These are phyloP conservation scores for Phytopythium litorale DNA, from an alignment of 352 stramenopile species.

Conservation along the genomic window DNA sequence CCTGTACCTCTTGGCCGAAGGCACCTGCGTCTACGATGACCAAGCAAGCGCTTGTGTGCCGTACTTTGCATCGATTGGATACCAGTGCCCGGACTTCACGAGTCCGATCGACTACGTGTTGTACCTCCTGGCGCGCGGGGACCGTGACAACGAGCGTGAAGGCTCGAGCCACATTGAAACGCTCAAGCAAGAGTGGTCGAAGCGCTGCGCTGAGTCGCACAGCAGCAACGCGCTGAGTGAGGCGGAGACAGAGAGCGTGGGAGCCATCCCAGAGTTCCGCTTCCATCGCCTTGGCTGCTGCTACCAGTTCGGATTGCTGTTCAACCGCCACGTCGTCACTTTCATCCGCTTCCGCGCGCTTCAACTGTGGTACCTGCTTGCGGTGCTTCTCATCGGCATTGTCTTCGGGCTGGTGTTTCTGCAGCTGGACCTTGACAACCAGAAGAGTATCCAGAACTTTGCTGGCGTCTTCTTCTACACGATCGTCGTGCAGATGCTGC, in stretches of 20 bases:
- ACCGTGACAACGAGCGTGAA: slow-evolving; percentile 19
- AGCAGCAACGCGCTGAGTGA: neutral
- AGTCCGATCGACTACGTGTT: slow-evolving; percentile 70
- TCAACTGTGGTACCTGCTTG: slow-evolving; percentile 33
- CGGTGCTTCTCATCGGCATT: slow-evolving; percentile 42
- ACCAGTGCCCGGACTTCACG: slow-evolving; percentile 46
- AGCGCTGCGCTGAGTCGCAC: slow-evolving; percentile 13
- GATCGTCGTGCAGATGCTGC: slow-evolving; percentile 46
- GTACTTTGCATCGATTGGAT: slow-evolving; percentile 52
- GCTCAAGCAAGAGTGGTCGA: slow-evolving; percentile 26
- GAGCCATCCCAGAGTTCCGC: slow-evolving; percentile 10
- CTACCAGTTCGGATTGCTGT: slow-evolving; percentile 25
- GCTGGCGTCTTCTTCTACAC: slow-evolving; percentile 47
- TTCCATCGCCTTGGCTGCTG: slow-evolving; percentile 32
- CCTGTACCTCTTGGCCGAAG: slow-evolving; percentile 50
- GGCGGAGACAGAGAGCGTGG: slow-evolving; percentile 7
- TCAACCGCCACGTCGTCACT: slow-evolving; percentile 19
- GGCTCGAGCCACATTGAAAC: slow-evolving; percentile 24
- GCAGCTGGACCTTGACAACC: slow-evolving; percentile 35
- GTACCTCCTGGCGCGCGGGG: slow-evolving; percentile 38
- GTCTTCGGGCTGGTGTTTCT: slow-evolving; percentile 41
- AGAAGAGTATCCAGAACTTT: slow-evolving; percentile 55
- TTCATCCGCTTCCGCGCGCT: slow-evolving; percentile 22
- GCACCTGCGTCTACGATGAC: slow-evolving; percentile 49
- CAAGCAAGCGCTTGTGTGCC: slow-evolving; percentile 38